A percentile compares a stretch with the other conserved stretches of the same genome.
These are phyloP conservation scores for Tolypocladium nubicola DNA, from an alignment of 2,329 filamentous ascomycete genomes.

Conservation along the genomic window DNA sequence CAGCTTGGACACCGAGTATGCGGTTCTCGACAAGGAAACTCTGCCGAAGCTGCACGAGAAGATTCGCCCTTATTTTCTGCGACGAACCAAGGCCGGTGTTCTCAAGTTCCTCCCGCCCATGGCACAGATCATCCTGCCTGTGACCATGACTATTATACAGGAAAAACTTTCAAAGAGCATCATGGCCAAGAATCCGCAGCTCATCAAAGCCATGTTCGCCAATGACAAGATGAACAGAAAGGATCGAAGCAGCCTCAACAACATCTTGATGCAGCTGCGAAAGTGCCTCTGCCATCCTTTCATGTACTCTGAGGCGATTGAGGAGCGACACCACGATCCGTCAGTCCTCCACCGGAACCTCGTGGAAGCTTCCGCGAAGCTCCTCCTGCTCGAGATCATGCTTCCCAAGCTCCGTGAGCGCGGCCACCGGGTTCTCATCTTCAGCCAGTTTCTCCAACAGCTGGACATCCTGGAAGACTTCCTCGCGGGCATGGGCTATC, in stretches of 20 bases:
- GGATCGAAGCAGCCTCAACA: constrained; percentile 76
- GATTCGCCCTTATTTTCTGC: constrained; percentile 61
- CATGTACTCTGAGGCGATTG: constrained; percentile 81
- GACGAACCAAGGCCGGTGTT: constrained; percentile 81
- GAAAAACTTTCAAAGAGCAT: constrained; percentile 94
- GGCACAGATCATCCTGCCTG: constrained; percentile 87
- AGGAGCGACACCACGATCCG: constrained; percentile 60
- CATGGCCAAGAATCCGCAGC: constrained; percentile 76
- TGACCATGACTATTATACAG: constrained; percentile 91
- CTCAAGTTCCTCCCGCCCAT: constrained; percentile 87
- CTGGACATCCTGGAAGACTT: constrained; percentile 91
- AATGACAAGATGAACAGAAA: constrained; percentile 53
- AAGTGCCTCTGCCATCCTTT: constrained; percentile 96
- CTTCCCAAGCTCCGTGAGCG: constrained; percentile 76
- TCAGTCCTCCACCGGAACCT: constrained; percentile 65
- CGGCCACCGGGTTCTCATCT: constrained; percentile 85
- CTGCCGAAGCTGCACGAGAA: constrained; percentile 70
- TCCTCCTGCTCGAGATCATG: constrained; percentile 74
- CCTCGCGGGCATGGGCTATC: constrained; percentile 60
- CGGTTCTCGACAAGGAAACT: constrained; percentile 72
- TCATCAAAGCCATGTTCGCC: constrained; percentile 80
- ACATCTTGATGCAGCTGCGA: constrained; percentile 88
- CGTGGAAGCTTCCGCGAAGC: constrained; percentile 83
- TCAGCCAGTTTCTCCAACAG: constrained; percentile 88
- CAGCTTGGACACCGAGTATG: constrained; percentile 63